Base-by-base conservation (phyloP, 192 early-diverging fungal genomes). In the Backusella parvicylindrica region DNA sequence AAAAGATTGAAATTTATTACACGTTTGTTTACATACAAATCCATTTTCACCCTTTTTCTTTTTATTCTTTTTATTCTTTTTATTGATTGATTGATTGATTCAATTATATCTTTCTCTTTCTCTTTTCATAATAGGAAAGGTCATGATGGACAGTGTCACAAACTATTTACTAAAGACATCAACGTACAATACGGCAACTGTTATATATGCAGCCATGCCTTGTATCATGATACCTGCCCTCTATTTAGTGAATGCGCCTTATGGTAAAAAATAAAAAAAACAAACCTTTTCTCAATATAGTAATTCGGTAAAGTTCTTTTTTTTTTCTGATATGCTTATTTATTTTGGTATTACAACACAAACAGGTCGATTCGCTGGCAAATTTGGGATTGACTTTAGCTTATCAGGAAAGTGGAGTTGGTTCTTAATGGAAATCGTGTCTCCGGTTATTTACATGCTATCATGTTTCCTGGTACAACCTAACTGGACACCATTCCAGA, bases 371-470 rank as follows among this genome's bases (percentile, higher is more conserved):
- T 77, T 77, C 36, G 36, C 69, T n/a, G 26, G 49, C 18, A 64
- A 41, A 21, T 40, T 75, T 30, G 31, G 72, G 9, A 33, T 50
- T 18, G 56, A 40, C 9, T 12, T 76, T 15, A 77, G 72, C 11
- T 56, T 84, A 15, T 47, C 66, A 16, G 81, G 83, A 13, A 79
- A 77, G 31, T 49, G 65, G 36, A 79, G 75, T 18, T 84, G 83
- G 83, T 68, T 68, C 40, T 2, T 74, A 15, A 84, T 84, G 83
- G 83, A 84, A 53, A 23, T 67, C 4, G 60, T 70, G 0, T 84
- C 83, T 0, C 83, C 83, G 2, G 13, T 71, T 26, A 49, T 73
- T 3, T 82, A 77, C 28, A 28, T 63, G 16, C 38, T 53, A 8
- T 65, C 67, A 2, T 37, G 72, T 11, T 16, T 73, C 1, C 64